A percentile compares a stretch with the other conserved stretches of the same genome.
Evolutionary conservation across 139 green algal species (phyloP).

Genomic region (Chlamydomonas sphaeroides): DNA sequence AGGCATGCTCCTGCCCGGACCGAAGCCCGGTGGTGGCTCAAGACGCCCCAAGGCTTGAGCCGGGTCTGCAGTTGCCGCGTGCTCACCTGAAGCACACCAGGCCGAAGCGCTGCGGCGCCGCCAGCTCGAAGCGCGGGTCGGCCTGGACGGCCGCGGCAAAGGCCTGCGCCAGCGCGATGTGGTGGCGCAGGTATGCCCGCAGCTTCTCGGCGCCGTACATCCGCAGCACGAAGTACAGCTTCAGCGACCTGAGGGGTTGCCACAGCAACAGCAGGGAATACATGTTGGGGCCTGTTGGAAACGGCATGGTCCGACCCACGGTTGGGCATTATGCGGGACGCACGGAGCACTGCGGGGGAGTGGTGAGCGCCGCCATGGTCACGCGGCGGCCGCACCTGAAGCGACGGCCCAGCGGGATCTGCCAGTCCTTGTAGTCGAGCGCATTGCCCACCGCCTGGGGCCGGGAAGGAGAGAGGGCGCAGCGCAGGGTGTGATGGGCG

Average conservation of each 20-base stretch:
- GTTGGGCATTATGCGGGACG: too few species aligned
- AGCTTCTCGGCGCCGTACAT: slow-evolving; percentile 77
- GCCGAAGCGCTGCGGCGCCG: slow-evolving; percentile 63
- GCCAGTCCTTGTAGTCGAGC: slow-evolving; percentile 83
- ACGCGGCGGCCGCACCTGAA: slow-evolving; percentile 62
- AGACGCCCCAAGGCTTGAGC: background rate
- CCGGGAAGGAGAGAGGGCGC: background rate
- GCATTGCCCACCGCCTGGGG: slow-evolving; percentile 56
- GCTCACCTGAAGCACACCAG: slow-evolving; percentile 76
- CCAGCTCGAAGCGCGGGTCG: slow-evolving; percentile 68
- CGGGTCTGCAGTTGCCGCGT: too few species aligned
- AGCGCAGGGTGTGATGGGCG: too few species aligned
- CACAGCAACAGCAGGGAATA: too few species aligned
- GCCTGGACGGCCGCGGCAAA: slow-evolving; percentile 56
- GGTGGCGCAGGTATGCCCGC: slow-evolving; percentile 72
- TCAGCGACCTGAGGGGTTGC: slow-evolving; percentile 70
- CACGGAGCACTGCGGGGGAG: too few species aligned
- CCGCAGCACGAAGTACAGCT: slow-evolving; percentile 90
- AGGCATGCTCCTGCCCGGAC: too few species aligned
- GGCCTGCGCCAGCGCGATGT: slow-evolving; percentile 62
- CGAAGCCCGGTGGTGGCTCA: too few species aligned
- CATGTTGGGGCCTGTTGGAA: too few species aligned
- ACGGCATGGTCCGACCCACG: too few species aligned
- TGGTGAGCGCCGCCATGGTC: too few species aligned
- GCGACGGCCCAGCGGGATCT: slow-evolving; percentile 79